Conservation (phyloP, 1,139 yeast species). For the Tardiomyces blankii region DNA sequence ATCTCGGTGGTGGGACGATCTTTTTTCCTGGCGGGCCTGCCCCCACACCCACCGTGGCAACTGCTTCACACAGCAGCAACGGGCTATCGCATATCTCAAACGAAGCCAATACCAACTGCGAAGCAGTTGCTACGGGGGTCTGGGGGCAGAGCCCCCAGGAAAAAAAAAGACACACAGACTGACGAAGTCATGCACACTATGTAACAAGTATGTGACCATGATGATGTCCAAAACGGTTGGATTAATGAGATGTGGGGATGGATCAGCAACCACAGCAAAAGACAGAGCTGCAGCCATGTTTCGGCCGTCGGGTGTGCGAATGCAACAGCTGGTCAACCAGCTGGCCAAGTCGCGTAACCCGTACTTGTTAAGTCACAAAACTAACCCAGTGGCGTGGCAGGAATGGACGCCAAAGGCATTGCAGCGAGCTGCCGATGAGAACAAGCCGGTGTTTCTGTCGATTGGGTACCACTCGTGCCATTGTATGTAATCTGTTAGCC, state of each 20-base stretch:
- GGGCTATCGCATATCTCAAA: too few species aligned
- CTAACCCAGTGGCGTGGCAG: slow-evolving; percentile 29
- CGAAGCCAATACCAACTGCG: too few species aligned
- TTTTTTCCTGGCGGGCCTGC: too few species aligned
- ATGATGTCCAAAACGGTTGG: slow-evolving; percentile 6
- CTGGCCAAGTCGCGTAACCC: slow-evolving; percentile 12
- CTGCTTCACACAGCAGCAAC: too few species aligned
- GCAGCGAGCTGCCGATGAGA: slow-evolving; percentile 19
- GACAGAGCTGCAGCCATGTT: not conserved
- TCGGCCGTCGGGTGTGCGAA: not conserved
- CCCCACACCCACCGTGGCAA: too few species aligned
- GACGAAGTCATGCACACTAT: too few species aligned
- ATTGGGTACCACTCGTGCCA: slow-evolving; percentile 31
- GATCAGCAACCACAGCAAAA: not conserved
- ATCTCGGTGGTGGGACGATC: too few species aligned
- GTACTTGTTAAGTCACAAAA: slow-evolving; percentile 7
- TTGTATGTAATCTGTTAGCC: slow-evolving; percentile 4
- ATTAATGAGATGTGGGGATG: slow-evolving; percentile 4
- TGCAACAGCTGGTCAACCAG: slow-evolving; percentile 10
- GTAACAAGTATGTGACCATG: too few species aligned
- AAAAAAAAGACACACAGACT: too few species aligned
- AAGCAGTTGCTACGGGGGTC: too few species aligned
- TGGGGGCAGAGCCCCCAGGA: too few species aligned
- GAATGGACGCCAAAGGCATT: slow-evolving; percentile 26
- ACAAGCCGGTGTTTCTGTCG: slow-evolving; percentile 27